Base-by-base conservation (phyloP, 805 yeast genomes). In the Pichia cephalocereana region DNA sequence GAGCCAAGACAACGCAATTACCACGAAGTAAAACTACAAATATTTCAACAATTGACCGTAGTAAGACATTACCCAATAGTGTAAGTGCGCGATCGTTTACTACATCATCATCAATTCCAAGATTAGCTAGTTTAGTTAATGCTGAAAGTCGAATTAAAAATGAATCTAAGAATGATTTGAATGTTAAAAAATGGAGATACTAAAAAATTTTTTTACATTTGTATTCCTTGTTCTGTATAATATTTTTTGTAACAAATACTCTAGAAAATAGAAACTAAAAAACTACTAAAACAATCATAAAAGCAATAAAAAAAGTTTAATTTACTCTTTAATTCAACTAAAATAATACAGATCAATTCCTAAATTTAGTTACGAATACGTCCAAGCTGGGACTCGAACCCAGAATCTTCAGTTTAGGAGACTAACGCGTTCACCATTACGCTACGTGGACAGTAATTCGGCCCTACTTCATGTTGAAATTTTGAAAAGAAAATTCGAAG, bases 371-470 rank as follows among this genome's bases (percentile, higher is more conserved):
- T 3, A 34, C 37, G 17, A 34, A 34, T 5, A 12, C 52, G 52
- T 49, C 52, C 52, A 49, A 49, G 52, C 52, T 49, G 52, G 52
- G 52, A 49, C 52, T 49, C 49, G 52, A 49, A 49, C 52, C 52
- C 52, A 49, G 52, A 49, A 49, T 49, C 52, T 49, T 49, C 49
- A 40, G 48, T 46, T 49, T 49, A 49, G 52, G 52, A 49, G 52
- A 46, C 48, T 40, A 39, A 49, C 49, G 52, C 52, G 52, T 49
- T 49, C 49, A 49, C 52, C 52, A 49, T 49, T 49, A 49, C 52
- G 52, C 52, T 49, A 49, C 52, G 49, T 45, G 52, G 44, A 49
- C 52, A 19, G 9, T 14, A 30, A 30, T 30, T 30, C 32, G 32
- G 6, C 6, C 5, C 26, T 23, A 23, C 7, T 23, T 7, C 32